Percentiles rank a stretch among this genome's conserved stretches.
Evolutionary conservation across 2,329 filamentous ascomycete species (phyloP).

Genomic region (Metarhizium robertsii): DNA sequence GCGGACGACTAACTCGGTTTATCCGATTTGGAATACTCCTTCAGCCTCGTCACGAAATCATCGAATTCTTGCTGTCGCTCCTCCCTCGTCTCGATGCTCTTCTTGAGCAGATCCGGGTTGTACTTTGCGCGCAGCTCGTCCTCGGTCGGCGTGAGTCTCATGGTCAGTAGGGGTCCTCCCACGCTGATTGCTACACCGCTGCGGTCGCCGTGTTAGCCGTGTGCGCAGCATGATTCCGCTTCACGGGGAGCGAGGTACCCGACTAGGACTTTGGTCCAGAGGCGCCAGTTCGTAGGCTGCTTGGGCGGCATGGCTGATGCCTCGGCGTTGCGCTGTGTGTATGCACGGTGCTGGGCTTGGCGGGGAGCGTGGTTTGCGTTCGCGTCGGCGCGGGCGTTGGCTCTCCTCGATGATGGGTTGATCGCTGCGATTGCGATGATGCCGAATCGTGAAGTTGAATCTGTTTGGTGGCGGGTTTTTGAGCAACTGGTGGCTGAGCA

Average conservation of each 20-base stretch:
- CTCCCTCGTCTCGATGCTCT: slow-evolving; percentile 69
- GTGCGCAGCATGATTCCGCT: no score
- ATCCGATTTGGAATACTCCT: slow-evolving; percentile 82
- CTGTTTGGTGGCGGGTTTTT: not conserved
- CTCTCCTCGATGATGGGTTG: not conserved
- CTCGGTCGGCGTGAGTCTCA: slow-evolving; percentile 73
- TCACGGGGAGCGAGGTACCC: slow-evolving; percentile 35
- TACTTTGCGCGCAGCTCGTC: slow-evolving; percentile 89
- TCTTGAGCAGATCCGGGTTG: slow-evolving; percentile 87
- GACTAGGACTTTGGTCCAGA: slow-evolving; percentile 61
- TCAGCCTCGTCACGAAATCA: slow-evolving; percentile 73
- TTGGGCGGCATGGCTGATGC: slow-evolving; percentile 24
- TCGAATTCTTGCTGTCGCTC: slow-evolving; percentile 80
- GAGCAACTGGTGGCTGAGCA: not conserved
- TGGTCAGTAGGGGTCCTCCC: slow-evolving; percentile 77
- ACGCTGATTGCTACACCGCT: slow-evolving; percentile 66
- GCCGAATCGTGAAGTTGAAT: not conserved
- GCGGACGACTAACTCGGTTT: slow-evolving; percentile 63
- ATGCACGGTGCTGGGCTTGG: not conserved
- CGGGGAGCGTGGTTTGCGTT: not conserved
- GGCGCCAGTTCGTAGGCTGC: slow-evolving; percentile 43
- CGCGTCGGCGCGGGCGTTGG: not conserved
- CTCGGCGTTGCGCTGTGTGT: not conserved
- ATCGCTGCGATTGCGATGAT: not conserved
- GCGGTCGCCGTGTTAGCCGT: not conserved